A percentile compares a stretch with the other conserved stretches of the same genome.
These are phyloP conservation scores for Fusarium clavum DNA, from an alignment of 2,329 filamentous ascomycete genomes.

Conservation along the genomic window DNA sequence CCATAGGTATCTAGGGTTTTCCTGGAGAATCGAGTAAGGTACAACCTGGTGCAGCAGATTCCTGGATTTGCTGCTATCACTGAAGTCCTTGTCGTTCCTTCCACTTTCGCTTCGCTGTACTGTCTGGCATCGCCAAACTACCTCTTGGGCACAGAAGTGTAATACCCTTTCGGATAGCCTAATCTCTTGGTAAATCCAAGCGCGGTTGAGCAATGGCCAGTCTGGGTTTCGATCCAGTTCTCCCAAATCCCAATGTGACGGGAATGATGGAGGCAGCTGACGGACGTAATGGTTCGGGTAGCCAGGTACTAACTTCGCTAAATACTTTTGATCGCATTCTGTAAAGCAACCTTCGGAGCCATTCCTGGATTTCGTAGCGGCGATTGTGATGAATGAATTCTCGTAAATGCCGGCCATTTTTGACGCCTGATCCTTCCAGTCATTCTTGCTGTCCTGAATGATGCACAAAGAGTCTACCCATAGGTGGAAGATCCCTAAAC, in stretches of 20 bases:
- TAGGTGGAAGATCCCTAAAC: background rate
- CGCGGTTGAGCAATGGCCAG: background rate
- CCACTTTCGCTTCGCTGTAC: background rate
- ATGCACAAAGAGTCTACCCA: background rate
- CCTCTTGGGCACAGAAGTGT: background rate
- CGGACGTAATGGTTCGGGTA: background rate
- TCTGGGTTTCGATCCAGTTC: background rate
- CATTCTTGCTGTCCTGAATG: background rate
- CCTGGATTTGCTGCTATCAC: fast-evolving
- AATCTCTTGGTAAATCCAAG: background rate
- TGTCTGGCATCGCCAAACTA: background rate
- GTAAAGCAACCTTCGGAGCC: background rate
- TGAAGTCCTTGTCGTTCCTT: background rate
- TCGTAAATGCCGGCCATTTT: background rate
- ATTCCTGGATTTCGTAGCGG: background rate
- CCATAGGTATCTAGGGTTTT: too few species aligned
- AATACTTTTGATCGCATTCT: background rate
- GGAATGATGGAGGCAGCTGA: background rate
- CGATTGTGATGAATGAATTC: background rate
- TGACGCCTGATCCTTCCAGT: background rate
- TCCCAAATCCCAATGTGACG: too few species aligned
- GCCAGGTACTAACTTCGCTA: fast-evolving
- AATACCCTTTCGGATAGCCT: background rate
- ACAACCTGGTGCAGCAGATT: fast-evolving
- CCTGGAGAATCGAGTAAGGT: background rate